These are phyloP conservation scores for Macrophomina phaseolina DNA, from an alignment of 2,329 filamentous ascomycete genomes.

Conservation along the genomic window DNA sequence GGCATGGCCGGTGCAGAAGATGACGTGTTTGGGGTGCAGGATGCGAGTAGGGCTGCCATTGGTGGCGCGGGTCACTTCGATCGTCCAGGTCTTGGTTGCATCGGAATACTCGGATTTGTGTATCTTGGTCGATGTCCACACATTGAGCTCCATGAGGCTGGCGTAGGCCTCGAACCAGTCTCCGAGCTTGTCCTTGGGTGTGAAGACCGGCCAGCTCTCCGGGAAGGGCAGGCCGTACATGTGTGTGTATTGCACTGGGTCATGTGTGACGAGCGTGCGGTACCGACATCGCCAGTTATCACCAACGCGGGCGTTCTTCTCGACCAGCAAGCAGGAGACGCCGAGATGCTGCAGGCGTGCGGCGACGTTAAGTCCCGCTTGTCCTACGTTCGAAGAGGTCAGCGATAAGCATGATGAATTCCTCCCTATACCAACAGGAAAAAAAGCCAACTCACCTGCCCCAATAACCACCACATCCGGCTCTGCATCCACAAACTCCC, in stretches of 20 bases:
- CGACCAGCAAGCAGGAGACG: conserved; percentile 50
- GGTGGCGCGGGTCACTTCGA: conserved; percentile 49
- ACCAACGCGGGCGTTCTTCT: conserved; percentile 52
- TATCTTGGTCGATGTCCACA: conserved; percentile 65
- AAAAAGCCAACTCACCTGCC: conserved; percentile 36
- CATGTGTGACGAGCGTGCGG: conserved; percentile 67
- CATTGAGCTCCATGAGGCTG: conserved; percentile 67
- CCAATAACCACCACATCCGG: conserved; percentile 69
- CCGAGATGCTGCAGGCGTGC: conserved; percentile 50
- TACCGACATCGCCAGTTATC: conserved; percentile 60
- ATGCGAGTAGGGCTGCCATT: conserved; percentile 52
- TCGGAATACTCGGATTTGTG: conserved; percentile 58
- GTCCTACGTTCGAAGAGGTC: conserved; percentile 30
- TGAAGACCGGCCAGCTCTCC: conserved; percentile 70
- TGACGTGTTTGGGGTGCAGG: conserved; percentile 66
- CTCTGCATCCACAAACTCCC: conserved; percentile 46
- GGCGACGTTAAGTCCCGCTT: conserved; percentile 38
- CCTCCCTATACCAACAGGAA: not conserved
- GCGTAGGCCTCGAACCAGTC: conserved; percentile 73
- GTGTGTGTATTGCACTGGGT: conserved; percentile 63
- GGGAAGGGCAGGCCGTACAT: conserved; percentile 69
- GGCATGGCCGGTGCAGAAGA: conserved; percentile 72
- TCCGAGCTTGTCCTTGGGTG: conserved; percentile 72
- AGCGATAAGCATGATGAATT: not conserved
- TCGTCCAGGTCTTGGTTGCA: conserved; percentile 58